phyloP scores from a whole-genome alignment of 2,329 filamentous ascomycete species.

The Penicillium sp. region DNA sequence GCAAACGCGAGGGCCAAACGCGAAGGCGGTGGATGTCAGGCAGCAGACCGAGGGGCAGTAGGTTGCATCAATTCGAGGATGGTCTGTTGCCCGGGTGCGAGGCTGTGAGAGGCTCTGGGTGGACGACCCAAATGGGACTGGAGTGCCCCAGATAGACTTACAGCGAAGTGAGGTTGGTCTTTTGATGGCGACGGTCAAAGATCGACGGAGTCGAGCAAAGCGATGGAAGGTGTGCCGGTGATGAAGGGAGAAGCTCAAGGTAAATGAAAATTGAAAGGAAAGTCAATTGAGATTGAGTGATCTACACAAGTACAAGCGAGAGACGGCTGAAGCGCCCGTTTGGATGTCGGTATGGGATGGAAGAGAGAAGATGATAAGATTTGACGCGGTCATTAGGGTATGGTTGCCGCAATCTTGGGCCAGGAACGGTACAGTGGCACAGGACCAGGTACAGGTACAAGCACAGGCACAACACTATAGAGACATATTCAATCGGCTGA shows the following conservation, averaged over 20 bases:
- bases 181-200: background rate
- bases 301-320: too few species aligned
- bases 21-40: background rate
- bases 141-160: background rate
- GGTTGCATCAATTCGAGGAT: background rate
- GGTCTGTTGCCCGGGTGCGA: background rate
- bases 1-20: background rate
- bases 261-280: background rate
- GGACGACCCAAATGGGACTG: too few species aligned
- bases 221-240: too few species aligned
- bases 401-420: too few species aligned
- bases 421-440: too few species aligned
- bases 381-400: background rate
- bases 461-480: too few species aligned
- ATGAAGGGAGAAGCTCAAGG: too few species aligned
- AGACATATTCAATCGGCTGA: too few species aligned
- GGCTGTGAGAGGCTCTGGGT: background rate
- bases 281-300: too few species aligned
- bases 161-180: background rate
- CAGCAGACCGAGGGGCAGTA: background rate
- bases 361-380: background rate
- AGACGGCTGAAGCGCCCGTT: too few species aligned
- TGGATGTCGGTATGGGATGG: too few species aligned
- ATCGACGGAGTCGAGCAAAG: background rate
- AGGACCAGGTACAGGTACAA: too few species aligned